phyloP scores from a whole-genome alignment of 1,284 basidiomycete genomes.

The Singerocomus rubriflavus region DNA sequence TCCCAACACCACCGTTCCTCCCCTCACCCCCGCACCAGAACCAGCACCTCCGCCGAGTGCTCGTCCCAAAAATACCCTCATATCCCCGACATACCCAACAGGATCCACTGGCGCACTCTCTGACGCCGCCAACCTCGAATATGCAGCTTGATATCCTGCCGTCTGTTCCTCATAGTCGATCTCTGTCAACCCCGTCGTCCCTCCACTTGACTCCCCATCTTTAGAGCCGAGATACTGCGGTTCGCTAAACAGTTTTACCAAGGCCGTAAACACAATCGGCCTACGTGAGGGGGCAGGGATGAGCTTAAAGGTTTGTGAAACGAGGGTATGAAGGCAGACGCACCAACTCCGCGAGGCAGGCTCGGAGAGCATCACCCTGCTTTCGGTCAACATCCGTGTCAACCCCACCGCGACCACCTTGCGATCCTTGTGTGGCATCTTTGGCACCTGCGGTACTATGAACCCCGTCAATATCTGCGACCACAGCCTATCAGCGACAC shows the following conservation, averaged over 20 bases:
- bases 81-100: constrained; percentile 58
- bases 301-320: neutral
- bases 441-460: constrained; percentile 78
- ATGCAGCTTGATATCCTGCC: constrained; percentile 90
- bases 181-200: constrained; percentile 54
- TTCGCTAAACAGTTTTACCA: constrained; percentile 77
- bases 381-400: constrained; percentile 75
- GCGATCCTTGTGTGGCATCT: constrained; percentile 77
- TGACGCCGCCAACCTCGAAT: constrained; percentile 87
- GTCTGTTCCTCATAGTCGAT: constrained; percentile 90
- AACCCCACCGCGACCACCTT: constrained; percentile 86
- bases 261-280: constrained; percentile 65
- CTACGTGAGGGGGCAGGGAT: constrained; percentile 36
- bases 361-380: constrained; percentile 61
- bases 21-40: neutral
- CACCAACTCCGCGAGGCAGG: constrained; percentile 72
- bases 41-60: constrained; percentile 32
- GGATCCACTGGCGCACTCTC: constrained; percentile 55
- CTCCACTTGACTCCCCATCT: constrained; percentile 38
- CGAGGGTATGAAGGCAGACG: constrained; percentile 20
- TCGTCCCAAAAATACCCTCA: constrained; percentile 49
- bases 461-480: constrained; percentile 79
- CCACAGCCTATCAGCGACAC: constrained; percentile 58
- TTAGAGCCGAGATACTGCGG: constrained; percentile 62
- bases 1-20: constrained; percentile 21